phyloP scores from a whole-genome alignment of 2,329 filamentous ascomycete genomes.

The Dactylellina haptotyla region DNA sequence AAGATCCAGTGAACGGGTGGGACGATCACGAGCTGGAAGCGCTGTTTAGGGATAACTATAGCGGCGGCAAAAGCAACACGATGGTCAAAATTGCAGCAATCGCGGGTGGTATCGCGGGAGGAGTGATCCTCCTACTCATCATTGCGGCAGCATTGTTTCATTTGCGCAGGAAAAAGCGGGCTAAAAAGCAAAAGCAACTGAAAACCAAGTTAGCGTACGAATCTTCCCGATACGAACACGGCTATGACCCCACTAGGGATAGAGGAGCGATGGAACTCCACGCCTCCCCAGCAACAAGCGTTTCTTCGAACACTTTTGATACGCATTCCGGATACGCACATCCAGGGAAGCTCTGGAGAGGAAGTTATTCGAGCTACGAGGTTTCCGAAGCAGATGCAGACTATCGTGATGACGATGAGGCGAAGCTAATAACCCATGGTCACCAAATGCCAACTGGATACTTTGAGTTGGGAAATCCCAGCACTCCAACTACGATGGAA shows the following conservation, averaged over 20 bases:
- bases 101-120: conserved; percentile 43
- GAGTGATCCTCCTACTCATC: conserved; percentile 23
- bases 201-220: conserved; percentile 37
- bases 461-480: conserved; percentile 40
- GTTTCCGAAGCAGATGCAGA: conserved; percentile 38
- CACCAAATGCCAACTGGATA: conserved; percentile 31
- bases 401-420: conserved; percentile 38
- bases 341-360: conserved; percentile 44
- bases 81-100: conserved; percentile 41
- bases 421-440: conserved; percentile 22
- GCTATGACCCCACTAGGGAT: conserved; percentile 28
- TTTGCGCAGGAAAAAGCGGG: conserved; percentile 6
- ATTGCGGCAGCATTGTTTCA: conserved; percentile 6
- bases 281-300: conserved; percentile 37
- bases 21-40: conserved; percentile 41
- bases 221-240: conserved; percentile 28
- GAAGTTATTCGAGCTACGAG: conserved; percentile 40
- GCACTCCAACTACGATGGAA: conserved; percentile 31
- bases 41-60: conserved; percentile 9
- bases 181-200: background rate
- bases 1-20: conserved; percentile 49
- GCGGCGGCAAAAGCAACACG: background rate
- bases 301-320: conserved; percentile 37
- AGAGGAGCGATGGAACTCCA: conserved; percentile 37
- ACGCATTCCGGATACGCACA: conserved; percentile 44